These are phyloP conservation scores for Candida smagusa DNA, from an alignment of 1,139 yeast species.

Conservation along the genomic window DNA sequence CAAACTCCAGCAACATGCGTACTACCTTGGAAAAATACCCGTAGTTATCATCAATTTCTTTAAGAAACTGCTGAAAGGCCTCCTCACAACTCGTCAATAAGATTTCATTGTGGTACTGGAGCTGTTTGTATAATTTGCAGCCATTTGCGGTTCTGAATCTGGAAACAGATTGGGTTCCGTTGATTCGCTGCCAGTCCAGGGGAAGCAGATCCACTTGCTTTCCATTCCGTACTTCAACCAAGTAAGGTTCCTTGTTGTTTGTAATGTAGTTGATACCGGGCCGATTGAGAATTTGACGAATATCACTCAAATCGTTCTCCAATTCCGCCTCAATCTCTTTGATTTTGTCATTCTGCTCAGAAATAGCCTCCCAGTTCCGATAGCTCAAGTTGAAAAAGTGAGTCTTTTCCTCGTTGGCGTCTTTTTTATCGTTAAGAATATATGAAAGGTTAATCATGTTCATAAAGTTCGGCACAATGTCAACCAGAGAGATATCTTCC, in stretches of 20 bases:
- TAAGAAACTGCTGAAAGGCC: constrained; percentile 54
- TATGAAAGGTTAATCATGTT: constrained; percentile 54
- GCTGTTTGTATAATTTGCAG: constrained; percentile 45
- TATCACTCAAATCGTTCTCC: constrained; percentile 45
- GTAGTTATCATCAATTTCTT: constrained; percentile 45
- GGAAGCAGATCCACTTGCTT: constrained; percentile 59
- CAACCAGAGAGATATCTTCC: constrained; percentile 11
- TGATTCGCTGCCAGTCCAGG: constrained; percentile 68
- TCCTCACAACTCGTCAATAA: constrained; percentile 53
- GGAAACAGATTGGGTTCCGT: constrained; percentile 67
- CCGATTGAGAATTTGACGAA: constrained; percentile 48
- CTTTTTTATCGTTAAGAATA: constrained; percentile 51
- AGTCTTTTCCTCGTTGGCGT: constrained; percentile 41
- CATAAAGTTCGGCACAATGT: constrained; percentile 32
- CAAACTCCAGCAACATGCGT: constrained; percentile 56
- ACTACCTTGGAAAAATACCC: constrained; percentile 49
- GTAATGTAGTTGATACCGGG: constrained; percentile 58
- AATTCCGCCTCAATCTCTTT: constrained; percentile 43
- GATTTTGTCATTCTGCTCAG: constrained; percentile 39
- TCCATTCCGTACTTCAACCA: constrained; percentile 69
- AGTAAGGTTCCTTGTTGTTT: constrained; percentile 61
- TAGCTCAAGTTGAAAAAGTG: constrained; percentile 52
- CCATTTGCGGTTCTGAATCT: constrained; percentile 69
- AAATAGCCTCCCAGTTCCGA: constrained; percentile 39
- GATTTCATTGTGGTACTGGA: constrained; percentile 63